These are phyloP conservation scores for Spergularia bocconei DNA, from an alignment of 148 eudicot species.

Conservation along the genomic window DNA sequence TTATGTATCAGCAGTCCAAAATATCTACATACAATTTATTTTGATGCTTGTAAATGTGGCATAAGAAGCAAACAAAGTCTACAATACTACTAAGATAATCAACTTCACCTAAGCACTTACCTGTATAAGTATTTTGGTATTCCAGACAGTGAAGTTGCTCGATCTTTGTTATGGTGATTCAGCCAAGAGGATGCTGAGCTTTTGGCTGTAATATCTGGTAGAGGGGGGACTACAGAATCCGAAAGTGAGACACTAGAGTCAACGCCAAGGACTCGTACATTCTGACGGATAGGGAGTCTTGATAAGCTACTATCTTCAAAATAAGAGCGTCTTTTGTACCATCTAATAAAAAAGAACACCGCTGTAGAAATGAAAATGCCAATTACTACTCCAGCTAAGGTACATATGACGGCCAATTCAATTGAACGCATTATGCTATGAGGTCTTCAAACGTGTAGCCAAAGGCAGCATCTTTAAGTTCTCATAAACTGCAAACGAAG, in stretches of 20 bases:
- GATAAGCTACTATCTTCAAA: slow-evolving; percentile 29
- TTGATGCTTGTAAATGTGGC: neutral
- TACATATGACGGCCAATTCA: slow-evolving; percentile 60
- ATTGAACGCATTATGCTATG: slow-evolving; percentile 50
- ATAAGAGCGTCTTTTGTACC: slow-evolving; percentile 64
- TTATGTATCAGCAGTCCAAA: too few relatives aligned
- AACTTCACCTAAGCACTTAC: slow-evolving; percentile 42
- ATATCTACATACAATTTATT: neutral
- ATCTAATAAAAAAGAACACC: slow-evolving; percentile 48
- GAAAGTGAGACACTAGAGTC: slow-evolving; percentile 59
- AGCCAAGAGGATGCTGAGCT: slow-evolving; percentile 52
- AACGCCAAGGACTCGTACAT: slow-evolving; percentile 53
- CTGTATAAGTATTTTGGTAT: slow-evolving; percentile 77
- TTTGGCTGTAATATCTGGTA: slow-evolving; percentile 37
- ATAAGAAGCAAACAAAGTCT: neutral
- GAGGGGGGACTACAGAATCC: slow-evolving; percentile 39
- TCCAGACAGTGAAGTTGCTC: slow-evolving; percentile 61
- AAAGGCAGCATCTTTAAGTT: slow-evolving; percentile 51
- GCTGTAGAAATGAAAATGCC: slow-evolving; percentile 59
- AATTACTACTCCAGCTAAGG: slow-evolving; percentile 59
- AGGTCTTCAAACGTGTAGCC: slow-evolving; percentile 32
- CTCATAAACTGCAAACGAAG: slow-evolving; percentile 25
- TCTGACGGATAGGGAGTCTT: slow-evolving; percentile 56
- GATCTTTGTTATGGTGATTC: slow-evolving; percentile 60
- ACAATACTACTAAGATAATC: neutral